These are phyloP conservation scores for Neocallimastix lanati DNA, from an alignment of 192 early-diverging fungal genomes.

Conservation along the genomic window DNA sequence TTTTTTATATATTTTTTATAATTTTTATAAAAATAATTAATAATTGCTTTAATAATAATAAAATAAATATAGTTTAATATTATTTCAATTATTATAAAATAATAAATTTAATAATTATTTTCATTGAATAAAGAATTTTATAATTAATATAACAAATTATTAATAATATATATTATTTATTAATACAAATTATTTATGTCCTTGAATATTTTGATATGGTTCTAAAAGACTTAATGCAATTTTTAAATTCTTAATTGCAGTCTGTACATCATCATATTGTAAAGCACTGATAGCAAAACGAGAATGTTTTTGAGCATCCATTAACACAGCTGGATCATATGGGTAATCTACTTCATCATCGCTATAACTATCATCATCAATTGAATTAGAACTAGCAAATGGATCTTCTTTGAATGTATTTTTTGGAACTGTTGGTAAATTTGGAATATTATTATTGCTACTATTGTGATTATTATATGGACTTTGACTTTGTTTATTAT, in stretches of 20 bases:
- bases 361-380: not conserved
- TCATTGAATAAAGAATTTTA: too few relatives aligned
- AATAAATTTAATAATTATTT: too few relatives aligned
- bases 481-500: not conserved
- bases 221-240: constrained; percentile 32
- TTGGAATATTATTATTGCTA: not conserved
- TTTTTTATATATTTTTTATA: too few relatives aligned
- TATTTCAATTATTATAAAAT: too few relatives aligned
- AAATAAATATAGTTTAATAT: too few relatives aligned
- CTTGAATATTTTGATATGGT: constrained; percentile 8
- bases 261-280: constrained; percentile 81
- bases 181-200: too few relatives aligned
- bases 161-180: too few relatives aligned
- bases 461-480: not conserved
- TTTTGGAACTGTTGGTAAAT: not conserved
- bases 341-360: not conserved
- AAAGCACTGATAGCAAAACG: constrained; percentile 86
- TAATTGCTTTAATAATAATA: too few relatives aligned
- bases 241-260: constrained; percentile 58
- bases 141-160: too few relatives aligned
- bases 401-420: constrained; percentile 1
- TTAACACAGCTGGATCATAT: constrained; percentile 16
- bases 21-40: too few relatives aligned
- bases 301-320: constrained; percentile 65
- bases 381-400: not conserved